Evolutionary conservation across 108 stramenopile species (phyloP), one percentile per base, ranked within the genome.

Genomic region (Cylindrotheca fusiformis): DNA sequence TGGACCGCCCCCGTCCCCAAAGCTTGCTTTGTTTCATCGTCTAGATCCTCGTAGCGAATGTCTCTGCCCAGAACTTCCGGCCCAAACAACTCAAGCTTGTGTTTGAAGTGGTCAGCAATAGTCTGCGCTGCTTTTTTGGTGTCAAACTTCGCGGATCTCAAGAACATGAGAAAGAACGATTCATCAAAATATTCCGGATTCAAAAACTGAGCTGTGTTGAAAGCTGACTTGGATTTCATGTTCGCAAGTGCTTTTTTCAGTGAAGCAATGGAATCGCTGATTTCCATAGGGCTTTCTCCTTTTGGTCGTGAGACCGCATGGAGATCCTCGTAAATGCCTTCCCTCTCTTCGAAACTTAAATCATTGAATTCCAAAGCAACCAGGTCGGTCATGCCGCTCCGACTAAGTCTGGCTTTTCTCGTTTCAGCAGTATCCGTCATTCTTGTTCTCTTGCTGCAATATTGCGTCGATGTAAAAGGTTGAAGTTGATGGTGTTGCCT

Each of bases 1-100:
- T 66, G 65, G 4, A 23, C 44, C 2, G 23, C 25, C 10, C 65
- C 65, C 26, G 45, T 1, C 10, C 12, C 19, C 23, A 66, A 27
- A 6, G 29, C 55, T 0, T 47, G 17, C 27, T 17, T 56, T 29
- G 52, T 52, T 27, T 55, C 65, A 22, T 28, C 29, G 21, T 59
- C 50, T 32, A 73, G 29, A 59, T 66, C 64, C 4, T 66, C 65
- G 17, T 53, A 63, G 19, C 44, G 29, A 31, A 73, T 73, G 5
- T 58, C 57, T 24, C 48, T 58, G 23, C 53, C 61, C 25, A 73
- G 52, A 0, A 21, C 46, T n/a, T 73, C 50, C 3, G 51, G 30
- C 27, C 75, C 75, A 62, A 80, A 80, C 2, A 76, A 64, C 26
- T 76, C 67, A 8, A 69, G 27, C 57, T 80, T 80, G 48, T 62